Base-by-base conservation (phyloP, 2,329 filamentous ascomycete species). In the Immersiporthe knoxdaviesiana region DNA sequence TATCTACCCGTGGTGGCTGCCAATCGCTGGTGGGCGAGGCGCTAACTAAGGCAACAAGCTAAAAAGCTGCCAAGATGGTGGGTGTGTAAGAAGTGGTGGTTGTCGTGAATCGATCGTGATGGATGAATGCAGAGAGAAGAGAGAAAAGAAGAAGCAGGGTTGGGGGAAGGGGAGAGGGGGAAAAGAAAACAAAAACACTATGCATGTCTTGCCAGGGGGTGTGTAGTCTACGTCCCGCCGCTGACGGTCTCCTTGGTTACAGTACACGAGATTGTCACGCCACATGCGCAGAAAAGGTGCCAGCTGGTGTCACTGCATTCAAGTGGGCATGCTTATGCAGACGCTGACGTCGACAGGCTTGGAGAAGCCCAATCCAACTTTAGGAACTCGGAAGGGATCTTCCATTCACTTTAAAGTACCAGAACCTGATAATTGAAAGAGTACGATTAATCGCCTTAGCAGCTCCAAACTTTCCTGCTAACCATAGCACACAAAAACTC, bases 1-100 rank as follows among this genome's bases (percentile, higher is more conserved):
- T 66, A 27, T 66, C 37, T 47, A 47, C 44, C 41, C 65, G 44
- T 52, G 56, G 58, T 30, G 41, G 37, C 64, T 65, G 32, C 63
- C 35, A 65, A 52, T 65, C 24, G 52, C 27, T 21, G 52, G 52
- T 27, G 52, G 52, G 14, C 24, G 27, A 30, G 52, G n/a, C 62
- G 30, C 35, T 52, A 35, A 30, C 5, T 56, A 30, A 16, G 30
- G 8, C 27, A 18, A 37, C 32, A 58, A 52, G 32, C 50, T 65
- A 39, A 64, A 27, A 39, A 6, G 37, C 39, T 39, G 47, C 63
- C 63, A 35, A 50, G 37, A 56, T 56, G 16, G 62, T 52, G 50
- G 12, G 47, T 44, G 16, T 44, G 16, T 18, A 44, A 64, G 21
- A 37, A 8, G 62, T 52, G 21, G 32, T 30, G 4, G 35, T 35